phyloP scores from a whole-genome alignment of 352 stramenopile genomes.

The Globisporangium carolinianum region DNA sequence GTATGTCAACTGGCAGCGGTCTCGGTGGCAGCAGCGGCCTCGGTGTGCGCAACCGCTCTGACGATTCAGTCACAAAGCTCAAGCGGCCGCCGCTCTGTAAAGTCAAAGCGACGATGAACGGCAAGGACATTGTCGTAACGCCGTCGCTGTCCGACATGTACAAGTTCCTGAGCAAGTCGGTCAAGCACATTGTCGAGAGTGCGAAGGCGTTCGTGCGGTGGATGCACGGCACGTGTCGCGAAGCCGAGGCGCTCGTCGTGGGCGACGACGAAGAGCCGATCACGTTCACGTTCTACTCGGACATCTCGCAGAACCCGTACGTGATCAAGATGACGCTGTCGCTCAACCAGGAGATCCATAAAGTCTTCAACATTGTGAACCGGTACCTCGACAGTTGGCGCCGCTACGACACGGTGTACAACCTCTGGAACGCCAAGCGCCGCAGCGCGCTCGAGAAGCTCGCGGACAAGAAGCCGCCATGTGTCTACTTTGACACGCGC shows the following conservation, averaged over 20 bases:
- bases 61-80: conserved; percentile 53
- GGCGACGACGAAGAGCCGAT: conserved; percentile 93
- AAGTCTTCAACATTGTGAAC: conserved; percentile 92
- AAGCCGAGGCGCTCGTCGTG: conserved; percentile 83
- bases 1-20: conserved; percentile 19
- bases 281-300: conserved; percentile 92
- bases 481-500: conserved; percentile 92
- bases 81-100: conserved; percentile 88
- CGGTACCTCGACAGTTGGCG: conserved; percentile 93
- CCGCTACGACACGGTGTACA: conserved; percentile 92
- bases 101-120: conserved; percentile 92
- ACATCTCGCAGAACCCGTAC: conserved; percentile 93
- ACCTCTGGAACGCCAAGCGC: conserved; percentile 92
- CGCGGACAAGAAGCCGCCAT: conserved; percentile 87
- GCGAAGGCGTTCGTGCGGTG: conserved; percentile 92
- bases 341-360: conserved; percentile 92
- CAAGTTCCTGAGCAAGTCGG: conserved; percentile 93
- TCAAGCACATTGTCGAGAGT: conserved; percentile 93
- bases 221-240: conserved; percentile 94
- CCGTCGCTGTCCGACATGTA: conserved; percentile 93
- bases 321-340: conserved; percentile 94
- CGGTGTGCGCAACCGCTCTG: conserved; percentile 19
- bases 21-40: conserved; percentile 7
- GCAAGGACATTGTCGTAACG: conserved; percentile 92
- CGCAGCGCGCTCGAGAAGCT: conserved; percentile 89